Conservation (phyloP, 148 eudicot genomes). For the Camellia japonica region DNA sequence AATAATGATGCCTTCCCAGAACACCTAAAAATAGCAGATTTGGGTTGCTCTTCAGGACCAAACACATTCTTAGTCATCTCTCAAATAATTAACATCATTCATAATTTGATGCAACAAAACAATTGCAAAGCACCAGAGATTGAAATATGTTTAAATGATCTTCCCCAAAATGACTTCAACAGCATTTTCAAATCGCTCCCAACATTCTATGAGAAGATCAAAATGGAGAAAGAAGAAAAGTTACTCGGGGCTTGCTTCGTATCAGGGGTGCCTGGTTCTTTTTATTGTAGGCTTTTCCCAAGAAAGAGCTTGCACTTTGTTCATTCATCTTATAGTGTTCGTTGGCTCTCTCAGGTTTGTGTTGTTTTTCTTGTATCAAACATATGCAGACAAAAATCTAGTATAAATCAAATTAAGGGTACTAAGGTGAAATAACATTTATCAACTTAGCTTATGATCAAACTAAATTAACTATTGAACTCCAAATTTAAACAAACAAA, state of each 20-base stretch:
- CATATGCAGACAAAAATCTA: too few relatives aligned
- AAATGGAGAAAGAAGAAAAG: constrained; percentile 1
- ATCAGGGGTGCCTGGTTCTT: constrained; percentile 16
- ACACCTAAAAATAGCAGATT: constrained; percentile 23
- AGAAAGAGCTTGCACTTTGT: constrained; percentile 12
- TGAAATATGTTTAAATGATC: constrained; percentile 9
- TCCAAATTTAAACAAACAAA: too few relatives aligned
- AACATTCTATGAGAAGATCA: neutral
- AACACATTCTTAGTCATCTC: constrained; percentile 24
- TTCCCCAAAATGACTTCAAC: constrained; percentile 13
- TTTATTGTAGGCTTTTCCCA: constrained; percentile 20
- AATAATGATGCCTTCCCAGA: neutral
- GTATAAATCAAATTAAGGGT: too few relatives aligned
- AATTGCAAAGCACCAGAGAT: neutral
- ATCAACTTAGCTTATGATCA: too few relatives aligned
- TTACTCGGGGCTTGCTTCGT: neutral
- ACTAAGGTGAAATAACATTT: too few relatives aligned
- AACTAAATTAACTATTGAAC: too few relatives aligned
- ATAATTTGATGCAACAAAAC: neutral
- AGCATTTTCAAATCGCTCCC: constrained; percentile 11
- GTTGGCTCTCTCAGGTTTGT: constrained; percentile 21
- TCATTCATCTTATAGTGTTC: constrained; percentile 15
- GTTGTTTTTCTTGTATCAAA: too few relatives aligned
- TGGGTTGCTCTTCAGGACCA: constrained; percentile 40
- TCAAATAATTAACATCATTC: constrained; percentile 11